Base-by-base conservation (phyloP, 306 rosid species). In the Quercus rubra region DNA sequence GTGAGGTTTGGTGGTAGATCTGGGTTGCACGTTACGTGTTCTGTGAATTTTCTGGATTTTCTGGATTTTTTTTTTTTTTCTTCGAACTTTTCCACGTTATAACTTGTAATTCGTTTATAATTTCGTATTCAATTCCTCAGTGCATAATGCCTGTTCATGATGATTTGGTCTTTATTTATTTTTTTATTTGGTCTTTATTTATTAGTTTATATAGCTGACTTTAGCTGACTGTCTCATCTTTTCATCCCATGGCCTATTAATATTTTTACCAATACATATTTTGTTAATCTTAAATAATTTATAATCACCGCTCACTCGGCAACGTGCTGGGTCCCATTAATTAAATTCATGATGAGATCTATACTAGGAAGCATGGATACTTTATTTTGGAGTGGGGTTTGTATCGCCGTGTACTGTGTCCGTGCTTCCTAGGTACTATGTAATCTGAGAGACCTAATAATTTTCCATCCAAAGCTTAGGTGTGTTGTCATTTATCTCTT, bases 21-120 rank as follows among this genome's bases (percentile, higher is more conserved):
- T 86, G 85, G 81, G 33, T 73, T 68, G 78, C 72, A 55, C 61
- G 87, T 28, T 33, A 46, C 27, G 49, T 28, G 20, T 73, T 79
- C 58, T 66, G 51, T 61, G 38, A 70, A 61, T 31, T 55, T 79
- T 55, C 63, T 54, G 55, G 70, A 33, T 7, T 38, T 38, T 7
- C 1, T 6, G 5, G 6, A n/a, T 33, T 5, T 0, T 33, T 1
- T 33, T 6, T 33, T 35, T 8, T 41, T 8, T 63, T 12, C 33
- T 38, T 11, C 57, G 0, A 74, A 67, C 72, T 25, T 74, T 67
- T 55, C 68, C 51, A 67, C 55, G 43, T 56, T 57, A 55, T 30
- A 30, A 5, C 54, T 41, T 41, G 46, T 41, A 49, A 49, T 49
- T 67, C 71, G 28, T 18, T 77, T 28, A 2, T 41, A 41, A 41